Evolutionary conservation across 192 early-diverging fungal genomes (phyloP).

Genomic region (Coemansia sp.): DNA sequence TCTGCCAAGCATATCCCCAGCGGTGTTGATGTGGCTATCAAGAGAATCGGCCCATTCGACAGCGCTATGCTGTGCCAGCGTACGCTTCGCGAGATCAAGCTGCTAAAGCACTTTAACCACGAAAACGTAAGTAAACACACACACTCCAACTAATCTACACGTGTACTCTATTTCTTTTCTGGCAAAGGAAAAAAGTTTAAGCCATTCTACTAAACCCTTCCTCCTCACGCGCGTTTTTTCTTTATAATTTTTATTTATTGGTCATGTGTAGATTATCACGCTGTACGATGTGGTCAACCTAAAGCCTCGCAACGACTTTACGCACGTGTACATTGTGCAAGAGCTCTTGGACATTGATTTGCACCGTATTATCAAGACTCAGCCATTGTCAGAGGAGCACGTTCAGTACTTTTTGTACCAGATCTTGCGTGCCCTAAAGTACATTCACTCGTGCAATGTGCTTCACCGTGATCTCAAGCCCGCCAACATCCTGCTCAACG

Average conservation of each 20-base stretch:
- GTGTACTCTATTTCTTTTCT: neutral
- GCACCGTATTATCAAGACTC: conserved; percentile 86
- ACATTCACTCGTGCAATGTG: conserved; percentile 90
- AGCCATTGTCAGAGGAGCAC: conserved; percentile 81
- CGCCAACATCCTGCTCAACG: conserved; percentile 94
- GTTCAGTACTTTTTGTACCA: conserved; percentile 93
- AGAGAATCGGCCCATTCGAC: conserved; percentile 85
- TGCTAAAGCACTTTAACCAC: conserved; percentile 82
- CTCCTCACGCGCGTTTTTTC: neutral
- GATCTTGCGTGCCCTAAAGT: conserved; percentile 84
- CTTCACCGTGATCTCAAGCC: conserved; percentile 97
- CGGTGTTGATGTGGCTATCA: conserved; percentile 86
- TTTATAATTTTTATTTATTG: neutral
- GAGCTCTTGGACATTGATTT: conserved; percentile 90
- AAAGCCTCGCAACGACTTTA: conserved; percentile 49
- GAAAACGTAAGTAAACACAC: conserved; percentile 55
- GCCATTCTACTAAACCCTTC: neutral
- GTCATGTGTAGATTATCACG: conserved; percentile 44
- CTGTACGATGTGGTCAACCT: conserved; percentile 53
- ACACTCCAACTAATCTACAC: neutral
- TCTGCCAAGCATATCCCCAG: conserved; percentile 82
- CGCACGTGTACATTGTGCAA: conserved; percentile 58
- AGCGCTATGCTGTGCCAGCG: conserved; percentile 82
- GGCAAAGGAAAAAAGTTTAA: neutral
- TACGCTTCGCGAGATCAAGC: conserved; percentile 81